Evolutionary conservation across 2,329 filamentous ascomycete species (phyloP), one percentile per base, ranked within the genome.

Genomic region (Apiospora sp.): DNA sequence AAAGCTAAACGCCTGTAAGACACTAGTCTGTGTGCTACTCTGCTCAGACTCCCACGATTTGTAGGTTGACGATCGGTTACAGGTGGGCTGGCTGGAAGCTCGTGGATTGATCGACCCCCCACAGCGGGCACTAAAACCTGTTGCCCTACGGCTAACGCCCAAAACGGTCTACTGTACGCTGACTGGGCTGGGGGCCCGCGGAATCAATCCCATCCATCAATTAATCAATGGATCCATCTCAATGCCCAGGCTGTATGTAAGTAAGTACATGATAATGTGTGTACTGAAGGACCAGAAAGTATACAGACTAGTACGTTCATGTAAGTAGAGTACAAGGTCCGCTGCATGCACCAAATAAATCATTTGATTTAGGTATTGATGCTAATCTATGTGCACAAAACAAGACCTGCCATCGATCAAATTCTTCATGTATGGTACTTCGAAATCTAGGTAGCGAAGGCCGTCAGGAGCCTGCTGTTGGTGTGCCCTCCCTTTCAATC

Each of bases 61-160:
- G 19, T n/a, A n/a, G 19, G 7, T 49, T n/a, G 34, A 37, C 22
- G 13, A 37, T 10, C 19, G 27, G 51, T 54, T 16, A 10, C 27
- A 22, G 30, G 14, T 30, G 51, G 51, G 51, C 16, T 30, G 51
- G 14, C 27, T n/a, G 54, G 19, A 64, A 64, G 22, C 58, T 41
- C 34, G 34, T 41, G 58, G 58, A 64, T 64, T 34, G 58, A 41
- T 64, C 58, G 34, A 41, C 58, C 58, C 58, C 58, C 58, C 58
- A 41, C 58, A 41, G 58, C 58, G 58, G 58, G 58, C 58, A 13
- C 58, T 64, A 64, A 61, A 41, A 13, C 22, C 37, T 8, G 34
- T 41, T 64, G 34, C 30, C 30, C 58, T 41, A 64, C 58, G 30
- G 58, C 58, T 64, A 37, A 64, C 30, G 58, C 58, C 27, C 58